Percentiles rank a stretch among this genome's conserved stretches.
These are phyloP conservation scores for Phoenix roebelenii DNA, from an alignment of 176 grass and related monocot species.

Conservation along the genomic window DNA sequence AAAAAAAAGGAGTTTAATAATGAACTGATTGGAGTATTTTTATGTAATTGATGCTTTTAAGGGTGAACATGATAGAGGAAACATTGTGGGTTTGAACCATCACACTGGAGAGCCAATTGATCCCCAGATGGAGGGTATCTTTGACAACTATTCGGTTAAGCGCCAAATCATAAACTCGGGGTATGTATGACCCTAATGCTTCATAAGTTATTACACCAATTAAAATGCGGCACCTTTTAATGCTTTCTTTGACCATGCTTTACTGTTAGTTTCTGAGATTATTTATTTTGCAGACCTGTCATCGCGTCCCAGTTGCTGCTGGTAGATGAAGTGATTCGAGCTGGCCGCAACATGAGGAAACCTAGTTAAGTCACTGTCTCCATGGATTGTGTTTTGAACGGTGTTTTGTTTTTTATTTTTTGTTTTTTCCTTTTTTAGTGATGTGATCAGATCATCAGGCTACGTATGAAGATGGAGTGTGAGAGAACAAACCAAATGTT, in stretches of 20 bases:
- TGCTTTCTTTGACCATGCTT: too few relatives aligned
- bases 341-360: conserved; percentile 95
- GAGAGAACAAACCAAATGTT: too few relatives aligned
- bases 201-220: too few relatives aligned
- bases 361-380: conserved; percentile 28
- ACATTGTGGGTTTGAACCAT: conserved; percentile 71
- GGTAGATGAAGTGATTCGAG: conserved; percentile 88
- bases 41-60: conserved; percentile 19
- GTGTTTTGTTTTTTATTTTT: too few relatives aligned
- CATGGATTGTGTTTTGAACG: too few relatives aligned
- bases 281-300: conserved; percentile 52
- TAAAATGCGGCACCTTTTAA: too few relatives aligned
- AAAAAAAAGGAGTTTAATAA: background rate
- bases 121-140: conserved; percentile 94
- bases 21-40: background rate
- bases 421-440: too few relatives aligned
- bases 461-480: too few relatives aligned
- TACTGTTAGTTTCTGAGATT: background rate
- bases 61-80: conserved; percentile 85
- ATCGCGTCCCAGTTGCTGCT: conserved; percentile 85
- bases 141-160: conserved; percentile 84
- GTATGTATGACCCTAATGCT: conserved; percentile 21
- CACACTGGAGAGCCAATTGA: conserved; percentile 77
- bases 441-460: too few relatives aligned
- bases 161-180: conserved; percentile 87